These are phyloP conservation scores for Trametopsis cervina DNA, from an alignment of 768 basidiomycete genomes.

Conservation along the genomic window DNA sequence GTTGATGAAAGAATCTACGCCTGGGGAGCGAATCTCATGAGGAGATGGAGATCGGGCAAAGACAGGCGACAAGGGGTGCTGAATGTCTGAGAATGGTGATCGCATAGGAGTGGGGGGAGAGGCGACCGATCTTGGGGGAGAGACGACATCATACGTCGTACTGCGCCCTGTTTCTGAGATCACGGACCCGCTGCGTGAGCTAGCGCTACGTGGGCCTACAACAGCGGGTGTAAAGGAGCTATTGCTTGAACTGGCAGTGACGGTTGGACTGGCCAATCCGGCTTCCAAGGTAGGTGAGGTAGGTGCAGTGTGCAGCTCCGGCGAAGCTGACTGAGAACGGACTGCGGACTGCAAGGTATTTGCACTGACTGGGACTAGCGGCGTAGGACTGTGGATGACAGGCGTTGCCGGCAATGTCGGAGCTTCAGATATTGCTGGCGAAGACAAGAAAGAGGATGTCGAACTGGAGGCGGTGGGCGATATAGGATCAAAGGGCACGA, in stretches of 20 bases:
- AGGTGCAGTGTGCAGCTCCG: too few relatives aligned
- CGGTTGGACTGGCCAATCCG: conserved; percentile 9
- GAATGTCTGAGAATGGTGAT: conserved; percentile 19
- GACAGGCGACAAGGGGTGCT: not conserved
- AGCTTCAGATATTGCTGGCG: conserved; percentile 3
- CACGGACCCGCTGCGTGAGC: not conserved
- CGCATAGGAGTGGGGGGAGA: conserved; percentile 3
- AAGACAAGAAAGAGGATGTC: conserved; percentile 25
- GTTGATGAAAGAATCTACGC: conserved; percentile 12
- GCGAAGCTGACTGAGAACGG: not conserved
- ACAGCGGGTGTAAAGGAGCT: conserved; percentile 16
- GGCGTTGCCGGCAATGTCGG: conserved; percentile 2
- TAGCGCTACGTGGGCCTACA: conserved; percentile 5
- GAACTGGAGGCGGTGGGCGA: conserved; percentile 42
- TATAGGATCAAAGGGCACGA: conserved; percentile 40
- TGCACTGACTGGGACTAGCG: not conserved
- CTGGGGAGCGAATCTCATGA: conserved; percentile 2
- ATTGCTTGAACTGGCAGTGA: conserved; percentile 7
- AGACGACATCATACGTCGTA: conserved; percentile 5
- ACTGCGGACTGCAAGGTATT: not conserved
- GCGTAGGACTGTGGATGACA: conserved; percentile 10
- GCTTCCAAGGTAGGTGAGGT: not conserved
- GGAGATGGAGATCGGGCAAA: not conserved
- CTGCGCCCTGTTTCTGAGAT: conserved; percentile 5
- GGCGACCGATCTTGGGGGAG: not conserved